phyloP scores from a whole-genome alignment of 805 yeast species.

The Wickerhamiella sergipiensis region DNA sequence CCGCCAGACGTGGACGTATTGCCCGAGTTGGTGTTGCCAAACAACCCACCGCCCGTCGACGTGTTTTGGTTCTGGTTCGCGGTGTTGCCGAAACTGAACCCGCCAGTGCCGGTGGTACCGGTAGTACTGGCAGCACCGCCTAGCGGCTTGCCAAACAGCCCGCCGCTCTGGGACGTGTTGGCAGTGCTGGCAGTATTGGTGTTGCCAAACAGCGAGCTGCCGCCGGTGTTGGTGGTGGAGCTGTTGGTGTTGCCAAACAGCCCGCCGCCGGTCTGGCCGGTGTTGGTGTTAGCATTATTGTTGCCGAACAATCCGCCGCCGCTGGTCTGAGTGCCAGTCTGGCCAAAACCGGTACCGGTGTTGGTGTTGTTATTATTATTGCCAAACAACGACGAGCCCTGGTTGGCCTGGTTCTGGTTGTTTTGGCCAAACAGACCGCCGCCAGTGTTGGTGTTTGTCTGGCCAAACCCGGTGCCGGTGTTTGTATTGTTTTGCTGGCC shows the following conservation, averaged over 20 bases:
- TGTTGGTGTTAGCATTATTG: constrained; percentile 8
- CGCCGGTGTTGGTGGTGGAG: not conserved
- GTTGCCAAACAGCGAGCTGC: not conserved
- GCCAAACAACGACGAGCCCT: constrained; percentile 17
- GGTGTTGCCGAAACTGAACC: constrained; percentile 27
- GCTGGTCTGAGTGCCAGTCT: constrained; percentile 8
- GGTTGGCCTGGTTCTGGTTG: constrained; percentile 6
- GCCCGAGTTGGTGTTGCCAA: constrained; percentile 15
- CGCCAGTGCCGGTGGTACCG: constrained; percentile 15
- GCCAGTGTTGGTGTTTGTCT: not conserved
- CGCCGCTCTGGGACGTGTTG: constrained; percentile 15
- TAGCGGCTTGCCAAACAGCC: constrained; percentile 16
- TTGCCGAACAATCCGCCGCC: constrained; percentile 31
- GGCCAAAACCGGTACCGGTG: constrained; percentile 23
- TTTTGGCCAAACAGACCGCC: constrained; percentile 9
- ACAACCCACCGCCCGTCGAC: constrained; percentile 19
- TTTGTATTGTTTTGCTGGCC: not conserved
- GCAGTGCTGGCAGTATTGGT: constrained; percentile 8
- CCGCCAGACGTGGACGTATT: not conserved
- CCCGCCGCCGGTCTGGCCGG: not conserved
- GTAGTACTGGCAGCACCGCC: constrained; percentile 10
- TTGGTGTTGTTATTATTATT: constrained; percentile 10
- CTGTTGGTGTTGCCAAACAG: not conserved
- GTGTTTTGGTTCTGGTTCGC: constrained; percentile 9
- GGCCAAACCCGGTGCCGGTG: not conserved